Evolutionary conservation across 2,329 filamentous ascomycete genomes (phyloP).

Genomic region (Colletotrichum eleusines): DNA sequence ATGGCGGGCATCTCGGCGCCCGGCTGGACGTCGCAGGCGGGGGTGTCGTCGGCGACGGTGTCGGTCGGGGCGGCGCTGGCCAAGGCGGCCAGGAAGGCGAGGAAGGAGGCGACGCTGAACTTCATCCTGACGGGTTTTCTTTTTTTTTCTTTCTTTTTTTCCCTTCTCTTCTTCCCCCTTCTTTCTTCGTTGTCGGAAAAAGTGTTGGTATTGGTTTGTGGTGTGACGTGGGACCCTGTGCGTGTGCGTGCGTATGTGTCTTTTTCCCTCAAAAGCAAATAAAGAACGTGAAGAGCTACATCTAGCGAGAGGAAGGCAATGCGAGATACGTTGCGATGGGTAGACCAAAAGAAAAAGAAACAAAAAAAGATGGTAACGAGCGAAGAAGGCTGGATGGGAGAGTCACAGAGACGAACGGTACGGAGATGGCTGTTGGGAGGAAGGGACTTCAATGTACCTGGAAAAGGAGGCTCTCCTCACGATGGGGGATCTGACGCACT

Average conservation of each 20-base stretch:
- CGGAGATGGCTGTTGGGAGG: neutral
- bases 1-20: slow-evolving; percentile 51
- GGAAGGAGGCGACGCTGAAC: slow-evolving; percentile 47
- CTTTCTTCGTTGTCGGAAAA: neutral
- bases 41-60: slow-evolving; percentile 46
- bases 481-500: too few species aligned
- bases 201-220: slow-evolving; percentile 26
- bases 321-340: slow-evolving; percentile 21
- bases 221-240: slow-evolving; percentile 2
- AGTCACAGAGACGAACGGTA: neutral
- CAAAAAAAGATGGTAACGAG: slow-evolving; percentile 35
- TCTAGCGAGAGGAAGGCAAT: slow-evolving; percentile 37
- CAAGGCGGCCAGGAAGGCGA: slow-evolving; percentile 48
- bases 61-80: slow-evolving; percentile 49
- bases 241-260: too few species aligned
- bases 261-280: too few species aligned
- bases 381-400: slow-evolving; percentile 39
- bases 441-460: slow-evolving; percentile 23
- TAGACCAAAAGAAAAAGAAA: too few species aligned
- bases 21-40: slow-evolving; percentile 44
- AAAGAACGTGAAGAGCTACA: slow-evolving; percentile 40
- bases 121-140: slow-evolving; percentile 46
- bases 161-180: too few species aligned
- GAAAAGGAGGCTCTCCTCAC: neutral
- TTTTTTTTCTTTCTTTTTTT: neutral